phyloP scores from a whole-genome alignment of 163 green algal genomes.

The Scenedesmus sp. region DNA sequence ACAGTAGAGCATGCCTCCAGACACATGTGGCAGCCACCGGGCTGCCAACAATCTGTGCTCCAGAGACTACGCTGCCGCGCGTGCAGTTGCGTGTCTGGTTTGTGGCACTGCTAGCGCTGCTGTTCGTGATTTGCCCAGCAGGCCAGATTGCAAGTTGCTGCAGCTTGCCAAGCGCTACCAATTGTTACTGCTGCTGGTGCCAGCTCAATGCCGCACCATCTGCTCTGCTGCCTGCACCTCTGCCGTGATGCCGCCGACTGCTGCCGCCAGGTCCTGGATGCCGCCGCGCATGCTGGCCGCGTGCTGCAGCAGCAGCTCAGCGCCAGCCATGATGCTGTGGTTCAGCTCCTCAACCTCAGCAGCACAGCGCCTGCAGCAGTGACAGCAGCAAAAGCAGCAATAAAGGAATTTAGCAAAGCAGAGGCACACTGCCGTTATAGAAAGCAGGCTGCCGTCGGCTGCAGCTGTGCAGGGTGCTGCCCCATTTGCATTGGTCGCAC shows the following conservation, averaged over 20 bases:
- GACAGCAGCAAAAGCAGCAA: neutral
- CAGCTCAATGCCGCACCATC: neutral
- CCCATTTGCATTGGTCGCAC: neutral
- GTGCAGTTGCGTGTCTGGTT: neutral
- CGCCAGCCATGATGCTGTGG: constrained; percentile 57
- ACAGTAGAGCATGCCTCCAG: neutral
- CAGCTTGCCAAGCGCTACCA: neutral
- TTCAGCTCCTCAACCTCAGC: constrained; percentile 62
- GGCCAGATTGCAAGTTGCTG: neutral
- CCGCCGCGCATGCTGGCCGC: constrained; percentile 33
- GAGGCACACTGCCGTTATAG: neutral
- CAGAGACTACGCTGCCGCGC: neutral
- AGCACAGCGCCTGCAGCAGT: constrained; percentile 53
- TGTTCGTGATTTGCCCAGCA: too few species aligned
- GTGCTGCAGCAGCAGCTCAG: constrained; percentile 64
- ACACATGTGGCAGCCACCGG: neutral
- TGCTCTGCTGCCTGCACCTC: constrained; percentile 47
- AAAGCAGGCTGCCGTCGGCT: neutral
- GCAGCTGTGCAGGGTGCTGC: neutral
- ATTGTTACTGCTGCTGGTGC: neutral
- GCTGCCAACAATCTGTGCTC: neutral
- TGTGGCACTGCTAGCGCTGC: neutral
- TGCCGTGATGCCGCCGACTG: constrained; percentile 16
- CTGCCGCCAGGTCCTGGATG: constrained; percentile 41
- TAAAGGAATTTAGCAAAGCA: neutral